phyloP scores from a whole-genome alignment of 768 basidiomycete genomes.

The Piloderma croceum region DNA sequence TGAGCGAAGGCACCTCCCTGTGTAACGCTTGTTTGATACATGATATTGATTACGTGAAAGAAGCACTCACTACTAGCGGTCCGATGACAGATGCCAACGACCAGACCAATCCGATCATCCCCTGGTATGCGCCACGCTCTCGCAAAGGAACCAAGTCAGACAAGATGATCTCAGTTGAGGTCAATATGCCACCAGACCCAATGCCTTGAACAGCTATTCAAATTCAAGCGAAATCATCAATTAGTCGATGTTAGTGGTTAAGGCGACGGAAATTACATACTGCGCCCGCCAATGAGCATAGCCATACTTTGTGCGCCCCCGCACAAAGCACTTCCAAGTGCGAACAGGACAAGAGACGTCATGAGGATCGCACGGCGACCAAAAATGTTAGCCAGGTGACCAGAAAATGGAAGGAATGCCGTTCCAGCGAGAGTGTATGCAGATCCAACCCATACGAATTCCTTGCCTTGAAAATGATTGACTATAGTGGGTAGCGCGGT shows the following conservation, averaged over 20 bases:
- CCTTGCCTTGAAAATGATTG: conserved; percentile 28
- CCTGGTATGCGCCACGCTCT: conserved; percentile 37
- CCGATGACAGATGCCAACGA: conserved; percentile 25
- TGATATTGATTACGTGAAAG: neutral
- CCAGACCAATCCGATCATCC: conserved; percentile 30
- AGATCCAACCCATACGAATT: conserved; percentile 42
- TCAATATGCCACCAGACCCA: conserved; percentile 35
- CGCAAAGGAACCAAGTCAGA: conserved; percentile 41
- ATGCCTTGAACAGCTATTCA: conserved; percentile 36
- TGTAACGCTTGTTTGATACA: neutral
- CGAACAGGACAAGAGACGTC: conserved; percentile 28
- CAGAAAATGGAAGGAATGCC: conserved; percentile 35
- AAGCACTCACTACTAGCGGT: conserved; percentile 22
- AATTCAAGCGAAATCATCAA: conserved; percentile 1
- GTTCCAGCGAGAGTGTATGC: conserved; percentile 39
- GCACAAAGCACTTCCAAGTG: conserved; percentile 37
- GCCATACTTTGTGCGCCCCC: conserved; percentile 38
- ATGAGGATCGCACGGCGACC: conserved; percentile 33
- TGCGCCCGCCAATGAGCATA: conserved; percentile 37
- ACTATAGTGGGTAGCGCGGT: conserved; percentile 42
- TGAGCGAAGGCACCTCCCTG: conserved; percentile 20
- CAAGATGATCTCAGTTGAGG: conserved; percentile 36
- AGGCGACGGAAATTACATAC: conserved; percentile 9
- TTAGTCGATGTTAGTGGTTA: neutral
- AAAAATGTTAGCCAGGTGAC: conserved; percentile 34